phyloP scores from a whole-genome alignment of 2,329 filamentous ascomycete genomes.

The Sarocladium brachiariae region DNA sequence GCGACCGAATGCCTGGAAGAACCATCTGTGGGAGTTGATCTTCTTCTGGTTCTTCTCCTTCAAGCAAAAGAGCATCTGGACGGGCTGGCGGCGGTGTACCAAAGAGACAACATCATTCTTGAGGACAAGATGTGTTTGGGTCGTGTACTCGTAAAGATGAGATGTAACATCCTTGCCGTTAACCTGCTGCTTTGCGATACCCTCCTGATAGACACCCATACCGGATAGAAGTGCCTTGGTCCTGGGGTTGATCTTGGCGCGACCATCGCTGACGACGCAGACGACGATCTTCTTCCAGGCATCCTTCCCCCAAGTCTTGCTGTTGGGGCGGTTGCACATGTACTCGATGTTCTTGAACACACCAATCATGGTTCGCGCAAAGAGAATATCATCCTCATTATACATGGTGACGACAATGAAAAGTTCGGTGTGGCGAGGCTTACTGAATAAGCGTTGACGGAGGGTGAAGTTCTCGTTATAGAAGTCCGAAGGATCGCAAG shows the following conservation, averaged over 20 bases:
- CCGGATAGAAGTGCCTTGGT: conserved; percentile 85
- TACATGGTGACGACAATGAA: conserved; percentile 99
- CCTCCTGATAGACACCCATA: conserved; percentile 96
- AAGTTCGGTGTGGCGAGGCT: conserved; percentile 84
- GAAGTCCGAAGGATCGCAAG: conserved; percentile 86
- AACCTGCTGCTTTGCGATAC: conserved; percentile 96
- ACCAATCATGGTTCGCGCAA: conserved; percentile 91
- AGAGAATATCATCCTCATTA: conserved; percentile 95
- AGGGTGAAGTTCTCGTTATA: conserved; percentile 85
- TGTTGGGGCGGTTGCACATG: conserved; percentile 89
- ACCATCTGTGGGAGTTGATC: conserved; percentile 99
- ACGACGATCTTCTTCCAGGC: conserved; percentile 99
- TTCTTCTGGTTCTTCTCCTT: conserved; percentile 99
- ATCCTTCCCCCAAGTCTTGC: conserved; percentile 97
- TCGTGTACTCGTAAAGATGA: conserved; percentile 95
- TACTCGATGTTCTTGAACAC: conserved; percentile 99
- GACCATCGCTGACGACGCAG: conserved; percentile 92
- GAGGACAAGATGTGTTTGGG: conserved; percentile 77
- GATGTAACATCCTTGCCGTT: conserved; percentile 94
- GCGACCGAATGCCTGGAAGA: conserved; percentile 93
- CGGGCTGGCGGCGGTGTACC: conserved; percentile 78
- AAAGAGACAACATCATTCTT: conserved; percentile 85
- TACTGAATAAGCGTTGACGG: conserved; percentile 85
- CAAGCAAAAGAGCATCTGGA: conserved; percentile 95
- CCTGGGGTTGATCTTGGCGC: conserved; percentile 90